Base-by-base conservation (phyloP, 345 rosid genomes). In the Zanthoxylum bungeanum region DNA sequence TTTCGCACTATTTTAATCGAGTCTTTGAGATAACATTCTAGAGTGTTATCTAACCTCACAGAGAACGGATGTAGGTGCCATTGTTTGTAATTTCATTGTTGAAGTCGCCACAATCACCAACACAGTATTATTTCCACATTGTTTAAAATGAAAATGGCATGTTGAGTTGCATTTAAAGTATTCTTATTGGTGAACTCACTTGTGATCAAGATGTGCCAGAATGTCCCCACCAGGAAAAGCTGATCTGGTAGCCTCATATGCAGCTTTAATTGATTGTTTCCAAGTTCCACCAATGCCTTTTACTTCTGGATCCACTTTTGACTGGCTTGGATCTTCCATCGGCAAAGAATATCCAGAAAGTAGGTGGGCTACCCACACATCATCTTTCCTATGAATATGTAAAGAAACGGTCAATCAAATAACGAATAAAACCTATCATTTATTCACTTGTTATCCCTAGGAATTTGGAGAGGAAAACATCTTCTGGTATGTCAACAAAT, bases 201-300 rank as follows among this genome's bases (percentile, higher is more conserved):
- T 94, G 30, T 92, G 93, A 81, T 94, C 98, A 74, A 94, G 91
- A 80, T 94, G 98, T 28, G 95, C 98, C 72, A 92, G 36, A 76
- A 94, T 75, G 72, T 92, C 88, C 33, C 95, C 98, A 4, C 92
- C 88, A 0, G 98, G 98, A 69, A 94, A 94, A 60, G 95, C 87
- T 63, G 77, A 72, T 82, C 72, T 82, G n/a, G 97, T 94, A 74
- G 98, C 92, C 79, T 92, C 92, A 71, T 57, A 81, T 72, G 93
- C 90, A 73, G 75, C 98, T 79, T 75, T 84, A 36, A 94, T 94
- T 9, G 98, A 72, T 62, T 92, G 72, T 78, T 74, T 94, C 97
- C 98, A 94, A 12, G 91, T 86, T 16, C 97, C 98, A 52, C 89
- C 91, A 44, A 92, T 79, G 33, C 60, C 69, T 21, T 76, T 77